Evolutionary conservation across 1,139 yeast genomes (phyloP), one percentile per base, ranked within the genome.

Genomic region (Kodamaea alishanica): DNA sequence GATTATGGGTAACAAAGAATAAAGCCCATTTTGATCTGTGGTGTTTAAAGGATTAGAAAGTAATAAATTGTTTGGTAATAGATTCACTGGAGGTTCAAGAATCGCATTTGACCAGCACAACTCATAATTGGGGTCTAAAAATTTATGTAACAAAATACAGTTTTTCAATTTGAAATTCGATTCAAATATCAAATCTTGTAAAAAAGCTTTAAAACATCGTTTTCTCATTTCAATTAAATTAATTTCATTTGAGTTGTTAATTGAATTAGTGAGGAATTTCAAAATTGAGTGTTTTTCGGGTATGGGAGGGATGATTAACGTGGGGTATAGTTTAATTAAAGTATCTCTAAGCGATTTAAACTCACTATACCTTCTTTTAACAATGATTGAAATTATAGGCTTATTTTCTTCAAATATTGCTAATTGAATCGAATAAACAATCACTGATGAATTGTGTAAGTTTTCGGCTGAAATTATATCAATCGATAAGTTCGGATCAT

Each of bases 251-350:
- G 65, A 49, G 41, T 54, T 63, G 44, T 69, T 66, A 39, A 71
- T 53, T 26, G 75, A 63, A 40, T 67, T 69, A 40, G 70, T 53
- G 36, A 72, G 55, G 43, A 66, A 70, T 32, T 69, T 61, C 39
- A 71, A 54, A 6, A 77, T 47, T 1, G 81, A 70, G 48, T 77
- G 83, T 46, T 77, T 77, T 46, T 75, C 81, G 0, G 83, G 83
- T 10, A 77, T 71, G 2, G 81, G 80, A 2, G 83, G 81, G 8
- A 77, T 61, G 10, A 77, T 63, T 29, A 69, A 54, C 1, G 79
- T 73, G 4, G 81, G 82, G 46, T 64, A 75, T 33, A 76, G 56
- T 48, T 65, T 65, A 33, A 66, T 55, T 29, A 77, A 52, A 44
- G 62, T 65, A 37, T 68, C 71, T 33, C 82, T 58, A 6, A 77